Evolutionary conservation across 2,329 filamentous ascomycete genomes (phyloP), one percentile per base, ranked within the genome.

Genomic region (Cordyceps fumosorosea): DNA sequence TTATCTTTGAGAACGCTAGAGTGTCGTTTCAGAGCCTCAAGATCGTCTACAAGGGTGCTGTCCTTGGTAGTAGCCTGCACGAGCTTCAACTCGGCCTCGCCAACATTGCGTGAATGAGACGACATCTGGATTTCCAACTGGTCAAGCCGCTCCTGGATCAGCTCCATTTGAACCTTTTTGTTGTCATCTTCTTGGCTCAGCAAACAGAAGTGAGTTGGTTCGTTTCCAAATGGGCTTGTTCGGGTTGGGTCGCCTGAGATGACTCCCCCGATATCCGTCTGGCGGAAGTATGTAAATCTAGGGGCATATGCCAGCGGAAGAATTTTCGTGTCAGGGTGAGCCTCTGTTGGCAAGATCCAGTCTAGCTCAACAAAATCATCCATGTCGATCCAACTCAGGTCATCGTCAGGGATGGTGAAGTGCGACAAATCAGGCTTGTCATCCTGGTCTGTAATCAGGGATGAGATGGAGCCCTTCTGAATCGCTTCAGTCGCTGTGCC

Each of bases 291-390:
- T 0, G 95, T 98, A 70, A 99, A 90, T 1, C 95, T 86, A n/a
- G 95, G 96, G 22, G 93, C 91, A 69, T 88, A 98, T 0, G 90
- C 93, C 10, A 99, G 82, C 0, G 96, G 96, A 60, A 99, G 76
- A 52, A 99, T 99, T 73, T 95, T 93, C 0, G 93, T 98, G 67
- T 96, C 89, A 0, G 93, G 93, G 67, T 96, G 96, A 37, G 89
- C 86, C 70, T 96, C 91, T 16, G 91, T 89, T 0, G 93, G 93
- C 26, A 97, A 77, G 60, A 96, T 93, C 93, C 93, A 98, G 72
- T 97, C 96, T 24, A 99, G 79, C 73, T 99, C 95, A 34, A 99
- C 93, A 75, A 99, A 99, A 72, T 99, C 95, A 71, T 99, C 95
- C 92, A 99, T 98, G 70, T 99, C 95, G 65, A 99, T 93, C 95